These are phyloP conservation scores for Trypanosoma scelopori DNA, from an alignment of 208 protist genomes.

Conservation along the genomic window DNA sequence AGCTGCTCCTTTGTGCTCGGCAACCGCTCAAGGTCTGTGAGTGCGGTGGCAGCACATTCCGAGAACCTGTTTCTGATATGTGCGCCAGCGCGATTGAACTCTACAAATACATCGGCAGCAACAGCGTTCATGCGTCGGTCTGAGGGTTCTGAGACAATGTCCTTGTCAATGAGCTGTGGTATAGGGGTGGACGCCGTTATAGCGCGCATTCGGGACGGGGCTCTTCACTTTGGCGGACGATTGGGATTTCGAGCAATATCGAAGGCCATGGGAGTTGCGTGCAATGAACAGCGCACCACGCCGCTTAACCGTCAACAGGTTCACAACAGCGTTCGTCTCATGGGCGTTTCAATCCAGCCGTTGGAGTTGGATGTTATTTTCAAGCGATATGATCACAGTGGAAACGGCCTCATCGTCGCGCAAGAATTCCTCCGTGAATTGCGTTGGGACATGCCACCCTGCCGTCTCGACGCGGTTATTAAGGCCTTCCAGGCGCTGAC, in stretches of 20 bases:
- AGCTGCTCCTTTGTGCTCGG: conserved; percentile 51
- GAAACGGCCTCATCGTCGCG: conserved; percentile 69
- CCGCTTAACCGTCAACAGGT: conserved; percentile 53
- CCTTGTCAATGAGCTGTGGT: conserved; percentile 44
- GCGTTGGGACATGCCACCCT: conserved; percentile 66
- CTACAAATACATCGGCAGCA: conserved; percentile 1
- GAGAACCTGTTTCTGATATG: conserved; percentile 71
- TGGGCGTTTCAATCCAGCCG: conserved; percentile 57
- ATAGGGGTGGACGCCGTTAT: conserved; percentile 44
- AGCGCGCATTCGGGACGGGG: conserved; percentile 63
- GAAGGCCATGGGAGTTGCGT: conserved; percentile 66
- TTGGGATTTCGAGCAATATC: conserved; percentile 74
- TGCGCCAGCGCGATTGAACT: not conserved
- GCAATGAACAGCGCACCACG: conserved; percentile 56
- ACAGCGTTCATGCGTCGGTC: not conserved
- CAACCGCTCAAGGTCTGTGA: conserved; percentile 36
- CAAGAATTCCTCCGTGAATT: conserved; percentile 81
- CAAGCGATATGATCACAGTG: conserved; percentile 65
- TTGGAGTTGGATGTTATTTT: conserved; percentile 79
- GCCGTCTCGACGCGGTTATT: conserved; percentile 59
- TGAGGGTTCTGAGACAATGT: conserved; percentile 8
- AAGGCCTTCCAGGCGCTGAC: conserved; percentile 69
- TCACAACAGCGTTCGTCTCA: conserved; percentile 32
- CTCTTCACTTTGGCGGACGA: conserved; percentile 61
- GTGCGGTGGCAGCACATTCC: conserved; percentile 47